Evolutionary conservation across 495 filamentous ascomycete species (phyloP).

Genomic region (Chaetomium fimeti): DNA sequence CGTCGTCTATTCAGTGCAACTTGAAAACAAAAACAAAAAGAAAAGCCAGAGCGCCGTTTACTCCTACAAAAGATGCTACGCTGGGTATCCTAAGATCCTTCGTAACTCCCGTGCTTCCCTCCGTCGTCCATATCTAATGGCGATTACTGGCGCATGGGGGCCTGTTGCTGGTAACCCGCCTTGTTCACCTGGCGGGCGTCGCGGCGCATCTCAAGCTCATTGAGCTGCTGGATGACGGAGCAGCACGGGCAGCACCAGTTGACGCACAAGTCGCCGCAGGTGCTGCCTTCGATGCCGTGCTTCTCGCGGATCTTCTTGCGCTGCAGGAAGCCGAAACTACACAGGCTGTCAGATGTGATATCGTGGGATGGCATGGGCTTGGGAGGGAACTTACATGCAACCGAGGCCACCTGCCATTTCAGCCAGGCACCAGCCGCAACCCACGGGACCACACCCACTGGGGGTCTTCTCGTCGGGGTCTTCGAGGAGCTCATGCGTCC

Average conservation of each 20-base stretch:
- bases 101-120: no score
- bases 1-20: background rate
- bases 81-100: background rate
- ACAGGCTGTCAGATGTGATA: background rate
- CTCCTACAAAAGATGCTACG: background rate
- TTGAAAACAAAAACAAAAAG: background rate
- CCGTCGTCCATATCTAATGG: background rate
- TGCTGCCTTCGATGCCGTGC: constrained; percentile 55
- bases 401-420: constrained; percentile 32
- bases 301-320: constrained; percentile 53
- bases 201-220: constrained; percentile 38
- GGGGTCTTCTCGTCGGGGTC: constrained; percentile 19
- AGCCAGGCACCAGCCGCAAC: constrained; percentile 38
- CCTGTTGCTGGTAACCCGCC: constrained; percentile 35
- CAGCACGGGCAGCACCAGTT: constrained; percentile 58
- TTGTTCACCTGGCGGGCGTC: constrained; percentile 17
- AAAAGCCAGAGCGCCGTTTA: background rate
- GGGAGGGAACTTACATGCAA: constrained; percentile 29
- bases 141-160: constrained; percentile 9
- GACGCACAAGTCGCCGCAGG: constrained; percentile 48
- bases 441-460: constrained; percentile 48
- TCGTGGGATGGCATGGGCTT: background rate
- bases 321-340: constrained; percentile 47
- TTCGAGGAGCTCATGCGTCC: constrained; percentile 31
- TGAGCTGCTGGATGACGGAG: constrained; percentile 41